Conservation (phyloP, 2,329 filamentous ascomycete genomes). For the Elsinoe perseae region DNA sequence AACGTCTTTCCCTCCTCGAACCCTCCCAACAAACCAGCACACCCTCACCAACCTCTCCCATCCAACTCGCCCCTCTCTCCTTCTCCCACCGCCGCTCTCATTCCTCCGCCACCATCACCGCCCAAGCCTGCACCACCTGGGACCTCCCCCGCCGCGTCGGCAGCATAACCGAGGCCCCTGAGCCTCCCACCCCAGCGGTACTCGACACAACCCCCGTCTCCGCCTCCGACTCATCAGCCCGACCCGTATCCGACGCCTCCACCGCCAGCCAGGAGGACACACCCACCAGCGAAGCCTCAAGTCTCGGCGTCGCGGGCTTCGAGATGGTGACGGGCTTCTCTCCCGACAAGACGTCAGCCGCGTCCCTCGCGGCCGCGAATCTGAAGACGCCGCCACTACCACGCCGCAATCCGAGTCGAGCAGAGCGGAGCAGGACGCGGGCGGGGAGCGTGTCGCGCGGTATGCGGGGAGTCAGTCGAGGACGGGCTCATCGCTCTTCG, state of each 20-base stretch:
- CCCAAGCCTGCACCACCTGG: background rate
- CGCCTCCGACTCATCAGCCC: background rate
- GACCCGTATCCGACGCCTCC: background rate
- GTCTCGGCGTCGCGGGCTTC: background rate
- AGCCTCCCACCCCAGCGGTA: background rate
- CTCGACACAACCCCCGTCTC: slow-evolving; percentile 5
- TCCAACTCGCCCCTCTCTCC: background rate
- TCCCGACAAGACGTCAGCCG: background rate
- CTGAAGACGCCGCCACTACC: slow-evolving; percentile 6
- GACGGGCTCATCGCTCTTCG: background rate
- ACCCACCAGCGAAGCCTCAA: background rate
- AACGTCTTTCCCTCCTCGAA: slow-evolving; percentile 7
- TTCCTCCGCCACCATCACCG: slow-evolving; percentile 3
- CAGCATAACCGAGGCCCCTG: slow-evolving; percentile 4
- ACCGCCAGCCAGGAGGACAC: background rate
- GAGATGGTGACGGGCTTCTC: background rate
- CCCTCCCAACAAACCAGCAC: background rate
- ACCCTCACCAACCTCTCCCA: background rate
- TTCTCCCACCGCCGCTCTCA: background rate
- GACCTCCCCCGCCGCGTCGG: background rate
- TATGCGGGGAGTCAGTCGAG: background rate
- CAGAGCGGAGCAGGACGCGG: background rate
- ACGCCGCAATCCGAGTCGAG: background rate
- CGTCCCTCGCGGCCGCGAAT: background rate
- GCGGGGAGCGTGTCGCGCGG: background rate